Percentiles rank a stretch among this genome's conserved stretches.
Evolutionary conservation across 1,284 basidiomycete genomes (phyloP).

Genomic region (Pseudozyma sp.): DNA sequence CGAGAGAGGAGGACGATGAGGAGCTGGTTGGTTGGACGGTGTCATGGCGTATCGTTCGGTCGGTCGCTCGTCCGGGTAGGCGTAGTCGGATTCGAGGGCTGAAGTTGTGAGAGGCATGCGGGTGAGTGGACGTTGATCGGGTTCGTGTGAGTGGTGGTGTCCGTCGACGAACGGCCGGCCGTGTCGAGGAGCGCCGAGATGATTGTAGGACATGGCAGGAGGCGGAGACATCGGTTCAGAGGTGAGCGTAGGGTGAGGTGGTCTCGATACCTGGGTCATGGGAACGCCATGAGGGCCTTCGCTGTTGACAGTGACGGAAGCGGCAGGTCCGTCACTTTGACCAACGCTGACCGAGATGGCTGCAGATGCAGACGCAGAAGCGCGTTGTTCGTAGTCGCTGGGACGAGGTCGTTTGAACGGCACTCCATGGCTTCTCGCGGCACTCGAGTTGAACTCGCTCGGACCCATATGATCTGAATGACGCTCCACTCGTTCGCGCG

Average conservation of each 20-base stretch:
- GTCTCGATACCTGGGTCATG: constrained; percentile 6
- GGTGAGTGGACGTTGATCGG: constrained; percentile 15
- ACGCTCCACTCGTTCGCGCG: constrained; percentile 26
- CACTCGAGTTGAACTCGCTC: neutral
- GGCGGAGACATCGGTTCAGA: constrained; percentile 28
- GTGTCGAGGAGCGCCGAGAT: constrained; percentile 18
- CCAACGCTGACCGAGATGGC: constrained; percentile 28
- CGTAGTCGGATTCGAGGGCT: constrained; percentile 23
- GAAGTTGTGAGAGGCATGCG: constrained; percentile 13
- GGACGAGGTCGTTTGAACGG: constrained; percentile 27
- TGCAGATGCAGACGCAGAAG: constrained; percentile 2
- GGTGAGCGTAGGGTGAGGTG: constrained; percentile 8
- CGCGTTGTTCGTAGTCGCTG: constrained; percentile 22
- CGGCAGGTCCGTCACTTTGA: constrained; percentile 34
- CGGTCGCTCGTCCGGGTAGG: constrained; percentile 21
- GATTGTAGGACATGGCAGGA: constrained; percentile 14
- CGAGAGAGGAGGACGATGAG: constrained; percentile 28
- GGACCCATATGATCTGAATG: constrained; percentile 10
- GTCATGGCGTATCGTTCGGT: constrained; percentile 24
- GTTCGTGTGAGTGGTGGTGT: constrained; percentile 25
- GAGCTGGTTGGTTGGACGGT: neutral
- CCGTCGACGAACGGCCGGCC: constrained; percentile 19
- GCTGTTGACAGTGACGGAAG: constrained; percentile 25
- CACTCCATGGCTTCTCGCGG: constrained; percentile 4
- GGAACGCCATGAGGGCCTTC: constrained; percentile 15